Percentiles rank a stretch among this genome's conserved stretches.
These are phyloP conservation scores for Globisporangium mamillatum DNA, from an alignment of 352 stramenopile species.

Conservation along the genomic window DNA sequence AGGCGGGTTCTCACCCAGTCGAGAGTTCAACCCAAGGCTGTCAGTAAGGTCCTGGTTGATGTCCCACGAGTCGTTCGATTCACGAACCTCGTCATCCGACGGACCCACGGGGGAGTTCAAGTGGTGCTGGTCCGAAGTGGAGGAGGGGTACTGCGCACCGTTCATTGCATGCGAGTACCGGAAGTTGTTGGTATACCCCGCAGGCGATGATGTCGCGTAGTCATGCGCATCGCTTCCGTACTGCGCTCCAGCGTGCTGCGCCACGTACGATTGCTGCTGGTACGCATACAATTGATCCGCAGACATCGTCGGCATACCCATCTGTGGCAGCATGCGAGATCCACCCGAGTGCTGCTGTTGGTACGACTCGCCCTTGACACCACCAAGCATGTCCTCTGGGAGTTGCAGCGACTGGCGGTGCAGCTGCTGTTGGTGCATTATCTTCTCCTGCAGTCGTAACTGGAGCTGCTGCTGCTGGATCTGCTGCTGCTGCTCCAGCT, in stretches of 20 bases:
- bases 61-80: conserved; percentile 32
- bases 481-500: conserved; percentile 73
- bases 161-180: conserved; percentile 13
- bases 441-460: conserved; percentile 61
- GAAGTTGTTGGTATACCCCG: conserved; percentile 13
- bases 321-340: conserved; percentile 15
- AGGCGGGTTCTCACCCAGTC: conserved; percentile 40
- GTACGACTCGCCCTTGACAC: conserved; percentile 18
- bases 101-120: conserved; percentile 9
- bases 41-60: conserved; percentile 23
- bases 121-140: conserved; percentile 9
- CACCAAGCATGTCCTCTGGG: conserved; percentile 24
- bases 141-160: conserved; percentile 8
- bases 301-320: conserved; percentile 5
- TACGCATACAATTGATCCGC: conserved; percentile 15
- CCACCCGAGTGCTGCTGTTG: background rate
- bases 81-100: conserved; percentile 19
- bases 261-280: conserved; percentile 14
- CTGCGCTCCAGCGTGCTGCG: conserved; percentile 12
- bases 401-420: conserved; percentile 61
- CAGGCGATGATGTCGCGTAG: conserved; percentile 7
- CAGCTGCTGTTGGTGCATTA: conserved; percentile 57
- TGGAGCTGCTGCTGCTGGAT: conserved; percentile 57
- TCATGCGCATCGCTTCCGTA: conserved; percentile 9
- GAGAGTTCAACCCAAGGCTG: conserved; percentile 16